Evolutionary conservation across 495 filamentous ascomycete genomes (phyloP).

Genomic region (Penicillium bovifimosum): DNA sequence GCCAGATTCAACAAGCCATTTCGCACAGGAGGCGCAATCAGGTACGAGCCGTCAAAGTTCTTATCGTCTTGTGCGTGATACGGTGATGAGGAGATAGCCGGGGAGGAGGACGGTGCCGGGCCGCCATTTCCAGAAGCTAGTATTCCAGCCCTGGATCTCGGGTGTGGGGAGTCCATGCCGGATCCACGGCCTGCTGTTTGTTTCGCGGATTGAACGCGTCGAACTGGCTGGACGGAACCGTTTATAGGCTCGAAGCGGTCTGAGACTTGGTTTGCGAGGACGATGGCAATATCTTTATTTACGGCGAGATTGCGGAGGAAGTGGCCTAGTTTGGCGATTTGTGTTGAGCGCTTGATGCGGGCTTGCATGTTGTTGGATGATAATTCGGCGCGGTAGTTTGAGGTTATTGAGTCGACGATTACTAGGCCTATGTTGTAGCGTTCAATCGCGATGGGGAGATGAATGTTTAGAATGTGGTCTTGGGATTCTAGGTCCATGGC

Average conservation of each 20-base stretch:
- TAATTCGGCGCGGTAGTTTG: slow-evolving; percentile 91
- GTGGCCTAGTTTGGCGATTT: slow-evolving; percentile 72
- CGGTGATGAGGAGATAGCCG: slow-evolving; percentile 25
- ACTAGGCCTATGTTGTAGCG: slow-evolving; percentile 72
- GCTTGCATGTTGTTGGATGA: slow-evolving; percentile 30
- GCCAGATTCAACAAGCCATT: slow-evolving; percentile 60
- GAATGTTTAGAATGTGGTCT: slow-evolving; percentile 88
- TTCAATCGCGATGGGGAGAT: slow-evolving; percentile 77
- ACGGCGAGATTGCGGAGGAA: slow-evolving; percentile 69
- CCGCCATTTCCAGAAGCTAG: neutral
- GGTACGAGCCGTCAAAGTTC: slow-evolving; percentile 35
- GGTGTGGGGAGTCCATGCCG: slow-evolving; percentile 17
- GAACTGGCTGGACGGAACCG: neutral
- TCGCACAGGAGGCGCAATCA: slow-evolving; percentile 33
- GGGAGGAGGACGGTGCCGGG: slow-evolving; percentile 21
- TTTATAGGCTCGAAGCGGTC: slow-evolving; percentile 62
- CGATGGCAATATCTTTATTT: slow-evolving; percentile 69
- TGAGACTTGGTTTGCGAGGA: slow-evolving; percentile 93
- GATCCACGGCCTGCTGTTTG: slow-evolving; percentile 15
- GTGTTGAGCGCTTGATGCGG: slow-evolving; percentile 49
- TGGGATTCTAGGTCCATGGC: slow-evolving; percentile 93
- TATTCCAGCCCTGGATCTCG: slow-evolving; percentile 9
- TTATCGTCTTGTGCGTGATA: slow-evolving; percentile 33
- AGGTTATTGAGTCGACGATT: slow-evolving; percentile 83
- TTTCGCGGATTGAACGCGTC: slow-evolving; percentile 14